These are phyloP conservation scores for Saccharomyces uvarum DNA, from an alignment of 1,139 yeast genomes.

Conservation along the genomic window DNA sequence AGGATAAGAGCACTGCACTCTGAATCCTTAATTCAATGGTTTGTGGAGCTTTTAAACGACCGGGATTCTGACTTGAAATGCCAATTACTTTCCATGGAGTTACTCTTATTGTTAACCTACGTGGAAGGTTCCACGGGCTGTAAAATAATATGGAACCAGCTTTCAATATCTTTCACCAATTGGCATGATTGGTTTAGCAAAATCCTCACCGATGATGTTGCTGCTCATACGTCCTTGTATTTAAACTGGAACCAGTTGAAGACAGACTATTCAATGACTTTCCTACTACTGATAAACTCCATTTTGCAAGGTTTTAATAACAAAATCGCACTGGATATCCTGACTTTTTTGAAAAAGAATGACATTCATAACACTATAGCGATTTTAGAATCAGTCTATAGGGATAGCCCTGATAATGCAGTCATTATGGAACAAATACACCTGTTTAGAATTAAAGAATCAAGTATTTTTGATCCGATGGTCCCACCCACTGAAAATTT, in stretches of 20 bases:
- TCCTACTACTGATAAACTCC: conserved; percentile 13
- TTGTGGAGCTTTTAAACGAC: conserved; percentile 3
- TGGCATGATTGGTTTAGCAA: conserved; percentile 1
- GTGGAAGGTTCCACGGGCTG: conserved; percentile 5
- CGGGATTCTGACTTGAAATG: conserved; percentile 5
- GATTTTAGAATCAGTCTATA: not conserved
- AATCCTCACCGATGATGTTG: not conserved
- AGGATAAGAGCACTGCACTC: conserved; percentile 6
- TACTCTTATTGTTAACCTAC: conserved; percentile 12
- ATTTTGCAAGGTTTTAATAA: conserved; percentile 9
- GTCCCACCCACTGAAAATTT: not conserved
- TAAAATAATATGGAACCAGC: conserved; percentile 1
- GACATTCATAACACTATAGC: not conserved
- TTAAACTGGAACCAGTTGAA: conserved; percentile 12
- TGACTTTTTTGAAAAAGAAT: not conserved
- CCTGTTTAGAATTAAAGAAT: not conserved
- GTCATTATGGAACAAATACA: conserved; percentile 1
- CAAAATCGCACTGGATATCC: not conserved
- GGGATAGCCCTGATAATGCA: not conserved
- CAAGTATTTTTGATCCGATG: not conserved
- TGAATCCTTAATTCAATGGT: conserved; percentile 3
- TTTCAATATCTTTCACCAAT: not conserved
- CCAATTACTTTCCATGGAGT: conserved; percentile 11
- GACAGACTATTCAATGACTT: conserved; percentile 11
- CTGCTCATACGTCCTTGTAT: conserved; percentile 3